Evolutionary conservation across 2,329 filamentous ascomycete species (phyloP).

Genomic region (Coniochaeta prunicola): DNA sequence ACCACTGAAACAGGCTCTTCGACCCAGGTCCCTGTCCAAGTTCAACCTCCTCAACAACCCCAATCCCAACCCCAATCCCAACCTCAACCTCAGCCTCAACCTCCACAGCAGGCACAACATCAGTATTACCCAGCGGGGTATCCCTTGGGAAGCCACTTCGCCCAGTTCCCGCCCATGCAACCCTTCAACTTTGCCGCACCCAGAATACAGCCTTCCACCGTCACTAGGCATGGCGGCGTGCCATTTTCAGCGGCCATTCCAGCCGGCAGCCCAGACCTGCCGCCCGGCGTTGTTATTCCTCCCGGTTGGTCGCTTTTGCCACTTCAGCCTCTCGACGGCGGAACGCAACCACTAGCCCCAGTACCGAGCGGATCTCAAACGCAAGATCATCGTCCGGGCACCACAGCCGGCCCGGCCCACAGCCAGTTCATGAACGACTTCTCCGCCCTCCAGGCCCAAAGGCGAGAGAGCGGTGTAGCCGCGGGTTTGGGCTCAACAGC

Average conservation of each 20-base stretch:
- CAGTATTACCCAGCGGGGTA: not conserved
- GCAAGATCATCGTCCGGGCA: not conserved
- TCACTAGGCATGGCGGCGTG: conserved; percentile 40
- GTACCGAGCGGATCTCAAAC: conserved; percentile 6
- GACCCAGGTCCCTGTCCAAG: conserved; percentile 7
- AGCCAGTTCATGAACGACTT: not conserved
- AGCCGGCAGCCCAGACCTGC: conserved; percentile 53
- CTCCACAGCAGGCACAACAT: not conserved
- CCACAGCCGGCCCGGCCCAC: not conserved
- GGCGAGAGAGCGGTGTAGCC: not conserved
- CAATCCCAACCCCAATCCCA: not conserved
- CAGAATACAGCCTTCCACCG: conserved; percentile 12
- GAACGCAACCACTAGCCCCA: not conserved
- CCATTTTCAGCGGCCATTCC: conserved; percentile 44
- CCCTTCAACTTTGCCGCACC: conserved; percentile 9
- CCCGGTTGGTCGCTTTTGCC: conserved; percentile 59
- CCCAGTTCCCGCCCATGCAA: not conserved
- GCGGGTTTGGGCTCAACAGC: not conserved
- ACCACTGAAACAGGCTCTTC: conserved; percentile 4
- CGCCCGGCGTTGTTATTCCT: conserved; percentile 56
- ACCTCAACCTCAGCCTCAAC: not conserved
- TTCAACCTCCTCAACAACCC: not conserved
- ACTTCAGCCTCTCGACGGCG: conserved; percentile 41
- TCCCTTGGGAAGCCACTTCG: not conserved
- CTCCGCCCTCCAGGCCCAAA: not conserved